A percentile compares a stretch with the other conserved stretches of the same genome.
These are phyloP conservation scores for Carallia brachiata DNA, from an alignment of 345 rosid species.

Conservation along the genomic window DNA sequence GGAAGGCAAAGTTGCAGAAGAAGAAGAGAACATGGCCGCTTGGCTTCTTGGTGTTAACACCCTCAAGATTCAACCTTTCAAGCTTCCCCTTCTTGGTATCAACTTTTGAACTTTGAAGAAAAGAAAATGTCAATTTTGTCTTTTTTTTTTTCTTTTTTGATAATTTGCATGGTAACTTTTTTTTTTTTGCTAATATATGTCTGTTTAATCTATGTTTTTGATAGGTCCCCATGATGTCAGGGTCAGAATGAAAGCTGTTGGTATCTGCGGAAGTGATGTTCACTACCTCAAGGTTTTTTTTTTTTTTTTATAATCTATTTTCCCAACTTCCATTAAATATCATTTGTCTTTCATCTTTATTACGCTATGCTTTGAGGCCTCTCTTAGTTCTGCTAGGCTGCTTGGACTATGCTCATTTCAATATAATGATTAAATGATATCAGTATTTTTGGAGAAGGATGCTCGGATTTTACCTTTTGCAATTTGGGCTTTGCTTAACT, in stretches of 20 bases:
- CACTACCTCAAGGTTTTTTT: conserved; percentile 73
- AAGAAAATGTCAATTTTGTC: neutral
- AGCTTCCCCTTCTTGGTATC: conserved; percentile 69
- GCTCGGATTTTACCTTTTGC: too few relatives aligned
- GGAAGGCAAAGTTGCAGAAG: conserved; percentile 23
- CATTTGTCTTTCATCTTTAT: too few relatives aligned
- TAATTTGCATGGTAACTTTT: neutral
- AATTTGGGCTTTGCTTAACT: too few relatives aligned
- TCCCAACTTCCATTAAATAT: neutral
- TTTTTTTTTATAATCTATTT: neutral
- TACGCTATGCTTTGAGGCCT: too few relatives aligned
- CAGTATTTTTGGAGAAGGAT: too few relatives aligned
- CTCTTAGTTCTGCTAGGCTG: too few relatives aligned
- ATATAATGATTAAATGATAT: too few relatives aligned
- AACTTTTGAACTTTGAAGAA: too few relatives aligned
- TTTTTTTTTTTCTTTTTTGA: neutral
- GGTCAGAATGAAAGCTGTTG: conserved; percentile 86
- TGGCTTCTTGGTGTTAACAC: conserved; percentile 76
- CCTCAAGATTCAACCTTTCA: conserved; percentile 80
- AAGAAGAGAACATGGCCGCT: conserved; percentile 66
- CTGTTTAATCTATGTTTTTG: neutral
- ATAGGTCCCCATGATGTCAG: conserved; percentile 80
- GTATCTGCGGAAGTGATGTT: conserved; percentile 94
- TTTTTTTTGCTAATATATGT: neutral
- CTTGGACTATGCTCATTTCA: too few relatives aligned